Percentiles rank a stretch among this genome's conserved stretches.
Evolutionary conservation across 2,329 filamentous ascomycete species (phyloP).

Genomic region (Mollisia scopiformis): DNA sequence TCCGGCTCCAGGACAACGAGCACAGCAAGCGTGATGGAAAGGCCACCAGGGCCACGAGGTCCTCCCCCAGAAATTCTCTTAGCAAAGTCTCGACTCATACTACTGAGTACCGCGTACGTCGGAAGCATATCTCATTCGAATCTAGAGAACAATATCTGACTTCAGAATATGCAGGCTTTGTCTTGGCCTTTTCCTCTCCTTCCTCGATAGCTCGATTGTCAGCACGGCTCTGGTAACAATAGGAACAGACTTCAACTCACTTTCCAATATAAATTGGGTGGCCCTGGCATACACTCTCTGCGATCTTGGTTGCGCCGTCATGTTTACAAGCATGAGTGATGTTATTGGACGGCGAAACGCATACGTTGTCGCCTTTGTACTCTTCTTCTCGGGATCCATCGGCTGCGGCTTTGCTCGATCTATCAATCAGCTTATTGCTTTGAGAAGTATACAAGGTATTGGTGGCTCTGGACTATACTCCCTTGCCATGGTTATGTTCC

Average conservation of each 20-base stretch:
- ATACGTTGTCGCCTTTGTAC: conserved; percentile 50
- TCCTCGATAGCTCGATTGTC: conserved; percentile 62
- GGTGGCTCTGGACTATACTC: conserved; percentile 42
- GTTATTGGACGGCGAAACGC: conserved; percentile 56
- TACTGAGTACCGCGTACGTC: neutral
- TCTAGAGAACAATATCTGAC: neutral
- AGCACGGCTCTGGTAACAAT: conserved; percentile 61
- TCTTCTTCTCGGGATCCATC: conserved; percentile 60
- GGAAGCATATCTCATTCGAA: neutral
- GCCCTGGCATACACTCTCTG: conserved; percentile 54
- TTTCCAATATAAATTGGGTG: conserved; percentile 54
- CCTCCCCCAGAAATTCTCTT: conserved; percentile 2
- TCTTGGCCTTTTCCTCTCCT: conserved; percentile 57
- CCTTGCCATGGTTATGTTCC: conserved; percentile 36
- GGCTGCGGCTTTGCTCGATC: conserved; percentile 52
- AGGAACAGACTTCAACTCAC: conserved; percentile 50
- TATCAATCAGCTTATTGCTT: conserved; percentile 43
- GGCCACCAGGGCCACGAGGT: neutral
- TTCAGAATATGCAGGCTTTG: conserved; percentile 42
- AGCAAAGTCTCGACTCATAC: neutral
- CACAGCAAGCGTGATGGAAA: neutral
- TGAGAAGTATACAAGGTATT: conserved; percentile 35
- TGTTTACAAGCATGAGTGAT: conserved; percentile 57
- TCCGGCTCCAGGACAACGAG: neutral
- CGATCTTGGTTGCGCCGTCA: conserved; percentile 59